phyloP scores from a whole-genome alignment of 1,284 basidiomycete species.

The Stereum hirsutum region DNA sequence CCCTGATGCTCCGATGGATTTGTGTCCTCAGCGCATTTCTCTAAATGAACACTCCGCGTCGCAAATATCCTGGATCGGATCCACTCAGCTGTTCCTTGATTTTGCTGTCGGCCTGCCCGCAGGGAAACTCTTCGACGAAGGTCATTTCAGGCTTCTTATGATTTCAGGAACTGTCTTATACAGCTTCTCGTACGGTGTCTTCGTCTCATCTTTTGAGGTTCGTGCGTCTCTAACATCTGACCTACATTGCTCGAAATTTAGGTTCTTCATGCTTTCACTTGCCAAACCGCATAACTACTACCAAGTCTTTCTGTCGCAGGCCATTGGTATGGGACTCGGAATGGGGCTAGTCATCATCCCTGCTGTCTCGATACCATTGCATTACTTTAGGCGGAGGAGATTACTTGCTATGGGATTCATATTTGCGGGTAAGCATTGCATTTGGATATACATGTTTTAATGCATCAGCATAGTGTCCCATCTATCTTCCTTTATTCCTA shows the following conservation, averaged over 20 bases:
- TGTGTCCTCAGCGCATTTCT: too few species aligned
- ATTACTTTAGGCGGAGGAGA: constrained; percentile 13
- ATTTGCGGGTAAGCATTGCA: too few species aligned
- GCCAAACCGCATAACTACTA: constrained; percentile 20
- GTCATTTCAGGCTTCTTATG: too few species aligned
- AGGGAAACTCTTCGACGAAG: neutral
- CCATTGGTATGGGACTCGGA: constrained; percentile 12
- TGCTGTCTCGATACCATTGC: constrained; percentile 10
- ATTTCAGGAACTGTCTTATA: neutral
- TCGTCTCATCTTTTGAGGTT: neutral
- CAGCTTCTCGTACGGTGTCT: neutral
- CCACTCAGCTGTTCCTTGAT: neutral
- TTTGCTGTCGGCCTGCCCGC: neutral
- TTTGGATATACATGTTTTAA: too few species aligned
- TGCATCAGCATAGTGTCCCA: too few species aligned
- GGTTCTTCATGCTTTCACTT: constrained; percentile 34
- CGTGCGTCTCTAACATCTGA: constrained; percentile 17
- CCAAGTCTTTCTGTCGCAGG: constrained; percentile 20
- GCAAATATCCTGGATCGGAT: neutral
- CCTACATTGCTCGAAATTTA: constrained; percentile 28
- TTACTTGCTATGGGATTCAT: constrained; percentile 13
- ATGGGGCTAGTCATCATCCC: constrained; percentile 11
- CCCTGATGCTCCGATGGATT: too few species aligned
- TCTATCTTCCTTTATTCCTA: too few species aligned
- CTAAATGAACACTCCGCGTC: too few species aligned